Conservation (phyloP, 345 rosid species). For the Bruguiera sexangula region DNA sequence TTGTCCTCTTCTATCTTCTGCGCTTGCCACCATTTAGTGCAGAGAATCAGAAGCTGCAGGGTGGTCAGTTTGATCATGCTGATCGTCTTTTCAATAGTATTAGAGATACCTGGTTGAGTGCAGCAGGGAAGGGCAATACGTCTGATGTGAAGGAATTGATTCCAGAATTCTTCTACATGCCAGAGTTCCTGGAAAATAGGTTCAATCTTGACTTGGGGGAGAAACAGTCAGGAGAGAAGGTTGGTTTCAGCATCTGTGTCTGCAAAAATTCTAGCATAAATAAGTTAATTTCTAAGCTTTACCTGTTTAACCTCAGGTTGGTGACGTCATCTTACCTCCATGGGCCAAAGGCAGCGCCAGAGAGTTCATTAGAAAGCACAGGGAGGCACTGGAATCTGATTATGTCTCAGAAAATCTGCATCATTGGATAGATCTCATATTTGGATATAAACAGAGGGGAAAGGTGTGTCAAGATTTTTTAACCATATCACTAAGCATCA, state of each 20-base stretch:
- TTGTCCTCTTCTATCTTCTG: conserved; percentile 94
- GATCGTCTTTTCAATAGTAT: conserved; percentile 94
- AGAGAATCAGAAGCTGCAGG: conserved; percentile 99
- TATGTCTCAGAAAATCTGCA: conserved; percentile 95
- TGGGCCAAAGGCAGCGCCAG: conserved; percentile 96
- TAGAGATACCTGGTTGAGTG: conserved; percentile 97
- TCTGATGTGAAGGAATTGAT: conserved; percentile 98
- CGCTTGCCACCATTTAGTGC: conserved; percentile 96
- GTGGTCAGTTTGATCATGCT: conserved; percentile 99
- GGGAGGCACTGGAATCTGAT: conserved; percentile 95
- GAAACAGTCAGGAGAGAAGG: conserved; percentile 99
- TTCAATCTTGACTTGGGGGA: conserved; percentile 91
- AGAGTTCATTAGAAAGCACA: conserved; percentile 86
- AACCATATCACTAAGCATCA: not conserved
- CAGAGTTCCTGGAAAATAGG: conserved; percentile 84
- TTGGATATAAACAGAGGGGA: conserved; percentile 97
- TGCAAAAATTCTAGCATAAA: not conserved
- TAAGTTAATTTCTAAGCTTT: conserved; percentile 4
- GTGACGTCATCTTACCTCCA: conserved; percentile 84
- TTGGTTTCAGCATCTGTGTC: conserved; percentile 25
- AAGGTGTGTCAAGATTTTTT: conserved; percentile 48
- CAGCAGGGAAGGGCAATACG: conserved; percentile 96
- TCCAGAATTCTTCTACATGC: conserved; percentile 99
- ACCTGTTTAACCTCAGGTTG: conserved; percentile 53
- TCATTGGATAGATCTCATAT: conserved; percentile 98